Evolutionary conservation across 140 eudicot species (phyloP).

Genomic region (Cichorium intybus): DNA sequence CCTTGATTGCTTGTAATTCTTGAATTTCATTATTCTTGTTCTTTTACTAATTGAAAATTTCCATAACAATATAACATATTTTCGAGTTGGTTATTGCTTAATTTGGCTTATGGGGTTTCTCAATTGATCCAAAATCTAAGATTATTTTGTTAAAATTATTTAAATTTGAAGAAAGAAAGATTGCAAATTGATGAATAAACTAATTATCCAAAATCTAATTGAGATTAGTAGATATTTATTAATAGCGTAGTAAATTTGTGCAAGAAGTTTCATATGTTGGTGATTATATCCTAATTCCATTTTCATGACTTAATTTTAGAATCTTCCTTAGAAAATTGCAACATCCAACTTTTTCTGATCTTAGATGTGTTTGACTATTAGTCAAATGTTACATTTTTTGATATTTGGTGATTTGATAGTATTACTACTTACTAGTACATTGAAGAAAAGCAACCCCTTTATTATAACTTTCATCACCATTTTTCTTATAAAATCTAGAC

Average conservation of each 20-base stretch:
- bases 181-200: constrained; percentile 3
- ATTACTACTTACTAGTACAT: background rate
- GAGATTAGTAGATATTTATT: background rate
- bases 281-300: background rate
- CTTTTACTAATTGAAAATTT: background rate
- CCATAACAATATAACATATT: background rate
- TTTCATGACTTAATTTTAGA: background rate
- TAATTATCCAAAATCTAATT: background rate
- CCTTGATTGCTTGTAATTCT: background rate
- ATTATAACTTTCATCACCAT: too few relatives aligned
- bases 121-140: background rate
- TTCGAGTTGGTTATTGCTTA: background rate
- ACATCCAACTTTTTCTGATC: constrained; percentile 4
- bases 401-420: constrained; percentile 1
- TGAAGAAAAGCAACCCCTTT: background rate
- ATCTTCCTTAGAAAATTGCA: background rate
- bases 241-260: background rate
- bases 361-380: background rate
- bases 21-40: background rate
- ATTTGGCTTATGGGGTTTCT: background rate
- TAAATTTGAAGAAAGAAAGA: background rate
- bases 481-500: too few relatives aligned
- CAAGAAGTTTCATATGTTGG: constrained; percentile 2
- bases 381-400: background rate
- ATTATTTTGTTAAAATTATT: background rate